These are phyloP conservation scores for Calonectria pseudoreteaudii DNA, from an alignment of 2,329 filamentous ascomycete genomes.

Conservation along the genomic window DNA sequence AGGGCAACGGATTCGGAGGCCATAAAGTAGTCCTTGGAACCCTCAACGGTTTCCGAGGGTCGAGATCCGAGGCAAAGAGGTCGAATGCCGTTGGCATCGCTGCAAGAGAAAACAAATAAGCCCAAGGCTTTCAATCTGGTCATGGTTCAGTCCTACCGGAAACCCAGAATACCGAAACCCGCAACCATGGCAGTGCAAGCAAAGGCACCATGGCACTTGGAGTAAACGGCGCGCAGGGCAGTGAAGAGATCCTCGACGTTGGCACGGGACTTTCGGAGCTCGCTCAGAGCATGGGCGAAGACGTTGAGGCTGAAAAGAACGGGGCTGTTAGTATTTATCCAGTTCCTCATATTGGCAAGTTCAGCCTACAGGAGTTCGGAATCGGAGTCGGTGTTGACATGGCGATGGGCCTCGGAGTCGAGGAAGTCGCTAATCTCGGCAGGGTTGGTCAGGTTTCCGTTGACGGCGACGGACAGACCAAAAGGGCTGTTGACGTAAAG, in stretches of 20 bases:
- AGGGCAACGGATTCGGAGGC: slow-evolving; percentile 90
- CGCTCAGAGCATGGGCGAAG: slow-evolving; percentile 84
- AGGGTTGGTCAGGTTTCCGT: slow-evolving; percentile 87
- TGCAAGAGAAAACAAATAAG: slow-evolving; percentile 47
- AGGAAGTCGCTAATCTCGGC: slow-evolving; percentile 76
- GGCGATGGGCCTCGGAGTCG: slow-evolving; percentile 81
- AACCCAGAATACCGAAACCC: slow-evolving; percentile 83
- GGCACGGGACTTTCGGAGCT: slow-evolving; percentile 84
- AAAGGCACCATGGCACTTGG: slow-evolving; percentile 79
- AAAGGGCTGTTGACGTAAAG: slow-evolving; percentile 93
- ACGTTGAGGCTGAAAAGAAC: slow-evolving; percentile 73
- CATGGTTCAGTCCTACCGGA: slow-evolving; percentile 64
- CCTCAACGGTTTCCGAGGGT: slow-evolving; percentile 70
- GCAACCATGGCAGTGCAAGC: slow-evolving; percentile 87
- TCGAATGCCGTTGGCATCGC: slow-evolving; percentile 74
- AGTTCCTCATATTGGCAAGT: not conserved
- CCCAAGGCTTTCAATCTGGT: slow-evolving; percentile 76
- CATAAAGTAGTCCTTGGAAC: slow-evolving; percentile 87
- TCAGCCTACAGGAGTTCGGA: slow-evolving; percentile 65
- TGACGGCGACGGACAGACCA: slow-evolving; percentile 84
- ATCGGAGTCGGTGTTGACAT: slow-evolving; percentile 92
- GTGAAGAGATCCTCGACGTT: slow-evolving; percentile 83
- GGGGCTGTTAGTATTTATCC: slow-evolving; percentile 13
- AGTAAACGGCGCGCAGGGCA: slow-evolving; percentile 78
- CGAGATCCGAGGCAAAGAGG: slow-evolving; percentile 84